Evolutionary conservation across 2,329 filamentous ascomycete genomes (phyloP).

Genomic region (Fusarium sp.): DNA sequence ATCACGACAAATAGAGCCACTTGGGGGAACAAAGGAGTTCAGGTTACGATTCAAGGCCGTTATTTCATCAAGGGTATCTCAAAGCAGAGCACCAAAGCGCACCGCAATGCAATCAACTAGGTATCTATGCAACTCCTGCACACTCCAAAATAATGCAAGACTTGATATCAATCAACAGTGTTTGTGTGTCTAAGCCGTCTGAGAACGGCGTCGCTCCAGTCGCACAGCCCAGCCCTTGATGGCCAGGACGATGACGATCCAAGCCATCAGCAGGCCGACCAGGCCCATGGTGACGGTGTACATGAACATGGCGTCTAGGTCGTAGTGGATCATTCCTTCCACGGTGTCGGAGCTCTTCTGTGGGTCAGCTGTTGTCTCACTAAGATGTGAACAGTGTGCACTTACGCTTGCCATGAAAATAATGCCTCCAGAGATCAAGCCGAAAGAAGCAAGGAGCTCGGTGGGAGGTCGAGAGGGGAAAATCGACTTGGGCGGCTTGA

Average conservation of each 20-base stretch:
- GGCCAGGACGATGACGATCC: constrained; percentile 81
- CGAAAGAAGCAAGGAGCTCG: constrained; percentile 89
- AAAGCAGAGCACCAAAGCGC: constrained; percentile 32
- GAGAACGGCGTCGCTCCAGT: constrained; percentile 50
- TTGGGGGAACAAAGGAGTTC: background rate
- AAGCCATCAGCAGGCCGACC: constrained; percentile 86
- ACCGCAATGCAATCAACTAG: constrained; percentile 13
- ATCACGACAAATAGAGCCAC: background rate
- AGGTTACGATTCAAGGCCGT: constrained; percentile 12
- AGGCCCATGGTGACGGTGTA: constrained; percentile 91
- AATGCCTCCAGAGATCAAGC: constrained; percentile 85
- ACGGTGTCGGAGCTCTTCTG: constrained; percentile 79
- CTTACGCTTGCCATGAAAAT: constrained; percentile 92
- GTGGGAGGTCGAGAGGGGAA: constrained; percentile 88
- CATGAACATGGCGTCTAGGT: constrained; percentile 90
- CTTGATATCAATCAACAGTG: background rate
- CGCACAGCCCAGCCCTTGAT: constrained; percentile 87
- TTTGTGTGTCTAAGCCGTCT: background rate
- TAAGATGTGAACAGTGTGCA: constrained; percentile 38
- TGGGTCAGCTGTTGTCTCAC: constrained; percentile 36
- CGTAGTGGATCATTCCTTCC: constrained; percentile 78
- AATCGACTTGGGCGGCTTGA: constrained; percentile 83
- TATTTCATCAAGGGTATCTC: constrained; percentile 44
- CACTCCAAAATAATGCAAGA: background rate
- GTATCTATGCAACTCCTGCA: background rate